phyloP scores from a whole-genome alignment of 352 stramenopile genomes.

The Phytopythium aichiense region DNA sequence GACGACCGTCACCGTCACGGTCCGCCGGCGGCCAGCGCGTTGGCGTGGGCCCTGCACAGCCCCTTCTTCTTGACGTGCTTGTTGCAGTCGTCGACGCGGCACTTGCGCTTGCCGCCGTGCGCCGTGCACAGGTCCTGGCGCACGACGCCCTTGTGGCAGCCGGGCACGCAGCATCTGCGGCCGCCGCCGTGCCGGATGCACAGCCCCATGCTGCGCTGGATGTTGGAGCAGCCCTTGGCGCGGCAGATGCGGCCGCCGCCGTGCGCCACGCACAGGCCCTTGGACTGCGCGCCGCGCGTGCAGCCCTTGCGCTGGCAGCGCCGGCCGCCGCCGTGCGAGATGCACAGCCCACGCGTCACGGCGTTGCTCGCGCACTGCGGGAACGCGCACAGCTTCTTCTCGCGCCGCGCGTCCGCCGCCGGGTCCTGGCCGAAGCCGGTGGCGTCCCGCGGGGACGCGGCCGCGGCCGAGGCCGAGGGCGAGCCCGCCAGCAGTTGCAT shows the following conservation, averaged over 20 bases:
- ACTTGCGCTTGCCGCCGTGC: constrained; percentile 85
- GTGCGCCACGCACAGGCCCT: constrained; percentile 80
- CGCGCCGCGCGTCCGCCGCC: constrained; percentile 22
- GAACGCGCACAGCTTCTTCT: constrained; percentile 80
- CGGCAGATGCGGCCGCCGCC: constrained; percentile 79
- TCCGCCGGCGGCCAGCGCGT: constrained; percentile 27
- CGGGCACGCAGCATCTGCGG: constrained; percentile 55
- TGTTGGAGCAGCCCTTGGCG: constrained; percentile 77
- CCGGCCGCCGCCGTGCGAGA: constrained; percentile 73
- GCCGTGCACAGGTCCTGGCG: constrained; percentile 83
- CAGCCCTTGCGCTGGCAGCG: constrained; percentile 82
- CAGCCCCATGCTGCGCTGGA: constrained; percentile 81
- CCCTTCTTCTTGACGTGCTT: constrained; percentile 88
- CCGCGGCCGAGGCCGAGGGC: constrained; percentile 14
- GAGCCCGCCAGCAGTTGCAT: constrained; percentile 46
- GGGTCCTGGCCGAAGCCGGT: background rate
- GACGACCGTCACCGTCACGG: background rate
- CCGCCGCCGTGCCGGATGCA: constrained; percentile 60
- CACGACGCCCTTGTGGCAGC: constrained; percentile 83
- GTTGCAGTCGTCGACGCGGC: constrained; percentile 68
- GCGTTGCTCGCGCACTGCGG: constrained; percentile 71
- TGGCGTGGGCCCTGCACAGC: constrained; percentile 70
- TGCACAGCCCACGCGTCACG: constrained; percentile 77
- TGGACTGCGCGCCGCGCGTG: constrained; percentile 76
- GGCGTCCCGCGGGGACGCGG: constrained; percentile 16